Percentiles rank a stretch among this genome's conserved stretches.
These are phyloP conservation scores for Chrysoporthe austroafricana DNA, from an alignment of 2,329 filamentous ascomycete species.

Conservation along the genomic window DNA sequence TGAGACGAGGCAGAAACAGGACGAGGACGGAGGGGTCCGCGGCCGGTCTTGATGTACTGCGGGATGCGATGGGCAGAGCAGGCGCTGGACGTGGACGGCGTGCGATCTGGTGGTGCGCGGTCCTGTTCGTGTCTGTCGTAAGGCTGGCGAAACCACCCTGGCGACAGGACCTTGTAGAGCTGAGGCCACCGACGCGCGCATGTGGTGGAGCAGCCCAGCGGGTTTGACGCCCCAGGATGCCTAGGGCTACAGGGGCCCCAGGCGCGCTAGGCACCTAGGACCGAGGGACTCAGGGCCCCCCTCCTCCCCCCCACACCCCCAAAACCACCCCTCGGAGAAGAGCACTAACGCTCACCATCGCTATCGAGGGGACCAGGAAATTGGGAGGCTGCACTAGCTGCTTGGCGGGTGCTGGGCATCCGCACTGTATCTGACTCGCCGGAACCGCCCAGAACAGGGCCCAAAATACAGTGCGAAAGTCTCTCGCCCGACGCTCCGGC, in stretches of 20 bases:
- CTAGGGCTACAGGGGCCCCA: not conserved
- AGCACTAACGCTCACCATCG: not conserved
- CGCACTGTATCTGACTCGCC: not conserved
- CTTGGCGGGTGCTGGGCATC: not conserved
- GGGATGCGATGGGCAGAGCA: not conserved
- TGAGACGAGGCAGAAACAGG: too few relatives aligned
- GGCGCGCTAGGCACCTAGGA: not conserved
- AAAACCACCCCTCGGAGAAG: not conserved
- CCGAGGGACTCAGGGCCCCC: not conserved
- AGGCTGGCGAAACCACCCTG: not conserved
- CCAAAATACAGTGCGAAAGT: not conserved
- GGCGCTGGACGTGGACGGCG: not conserved
- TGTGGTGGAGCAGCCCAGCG: not conserved
- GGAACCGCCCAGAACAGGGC: not conserved
- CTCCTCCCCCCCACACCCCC: not conserved
- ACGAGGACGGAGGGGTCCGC: not conserved
- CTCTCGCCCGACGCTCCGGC: not conserved
- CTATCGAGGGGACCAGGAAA: not conserved
- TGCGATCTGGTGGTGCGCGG: not conserved
- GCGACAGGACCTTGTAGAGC: conserved; percentile 1
- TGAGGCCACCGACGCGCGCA: not conserved
- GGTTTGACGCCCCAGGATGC: not conserved
- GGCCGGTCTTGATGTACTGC: not conserved
- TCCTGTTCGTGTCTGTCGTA: not conserved
- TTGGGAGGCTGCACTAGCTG: not conserved